Conservation (phyloP, 2,329 filamentous ascomycete genomes). For the Penicillium italicum region DNA sequence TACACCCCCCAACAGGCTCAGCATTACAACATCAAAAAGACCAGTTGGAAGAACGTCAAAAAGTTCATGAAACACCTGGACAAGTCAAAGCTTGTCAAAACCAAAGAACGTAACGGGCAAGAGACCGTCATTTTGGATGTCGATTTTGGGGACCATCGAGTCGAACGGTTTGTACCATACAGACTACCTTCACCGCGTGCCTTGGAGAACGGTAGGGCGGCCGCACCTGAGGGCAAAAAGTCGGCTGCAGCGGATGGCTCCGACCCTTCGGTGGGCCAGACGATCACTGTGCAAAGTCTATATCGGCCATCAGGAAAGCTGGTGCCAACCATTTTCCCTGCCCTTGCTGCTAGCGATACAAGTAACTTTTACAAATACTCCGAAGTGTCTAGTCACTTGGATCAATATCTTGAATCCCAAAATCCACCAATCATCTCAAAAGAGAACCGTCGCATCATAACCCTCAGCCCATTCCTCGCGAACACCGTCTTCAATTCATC, state of each 20-base stretch:
- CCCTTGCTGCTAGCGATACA: conserved; percentile 46
- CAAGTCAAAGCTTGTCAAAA: conserved; percentile 60
- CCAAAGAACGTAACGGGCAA: conserved; percentile 61
- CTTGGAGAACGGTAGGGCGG: conserved; percentile 40
- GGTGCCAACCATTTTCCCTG: conserved; percentile 51
- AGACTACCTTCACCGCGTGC: conserved; percentile 57
- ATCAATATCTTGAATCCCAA: conserved; percentile 58
- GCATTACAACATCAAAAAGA: conserved; percentile 65
- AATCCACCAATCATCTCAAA: conserved; percentile 50
- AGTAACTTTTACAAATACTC: conserved; percentile 57
- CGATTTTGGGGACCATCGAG: conserved; percentile 56
- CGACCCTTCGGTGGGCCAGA: conserved; percentile 45
- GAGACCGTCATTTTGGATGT: conserved; percentile 63
- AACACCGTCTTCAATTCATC: conserved; percentile 57
- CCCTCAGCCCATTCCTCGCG: conserved; percentile 60
- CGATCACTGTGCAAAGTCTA: conserved; percentile 49
- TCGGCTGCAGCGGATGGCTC: conserved; percentile 23
- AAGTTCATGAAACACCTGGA: conserved; percentile 67
- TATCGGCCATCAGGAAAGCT: conserved; percentile 58
- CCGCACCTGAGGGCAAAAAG: conserved; percentile 28
- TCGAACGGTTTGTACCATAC: conserved; percentile 60
- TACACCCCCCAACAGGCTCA: conserved; percentile 54
- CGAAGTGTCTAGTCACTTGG: conserved; percentile 57
- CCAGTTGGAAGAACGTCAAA: conserved; percentile 66
- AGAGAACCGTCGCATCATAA: conserved; percentile 60